Percentiles rank a stretch among this genome's conserved stretches.
Conservation (phyloP, 768 basidiomycete species). For the Suillus spraguei region DNA sequence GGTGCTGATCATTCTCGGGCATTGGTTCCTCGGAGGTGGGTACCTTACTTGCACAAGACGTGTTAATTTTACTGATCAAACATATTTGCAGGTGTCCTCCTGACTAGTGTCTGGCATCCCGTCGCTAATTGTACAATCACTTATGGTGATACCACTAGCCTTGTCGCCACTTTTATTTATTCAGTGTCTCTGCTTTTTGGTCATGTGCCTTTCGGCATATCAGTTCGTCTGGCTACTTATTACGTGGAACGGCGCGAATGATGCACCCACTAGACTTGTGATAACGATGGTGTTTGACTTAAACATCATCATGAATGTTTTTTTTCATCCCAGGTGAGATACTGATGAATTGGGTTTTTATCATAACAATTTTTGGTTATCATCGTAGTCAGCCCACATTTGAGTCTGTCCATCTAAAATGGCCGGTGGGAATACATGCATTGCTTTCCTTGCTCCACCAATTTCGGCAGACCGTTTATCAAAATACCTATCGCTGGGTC, state of each 20-base stretch:
- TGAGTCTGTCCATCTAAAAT: no score
- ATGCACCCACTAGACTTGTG: no score
- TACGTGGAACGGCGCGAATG: no score
- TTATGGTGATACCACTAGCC: conserved; percentile 59
- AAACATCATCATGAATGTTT: no score
- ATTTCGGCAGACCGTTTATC: no score
- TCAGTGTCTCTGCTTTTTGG: conserved; percentile 70
- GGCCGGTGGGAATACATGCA: no score
- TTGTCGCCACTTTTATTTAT: conserved; percentile 74
- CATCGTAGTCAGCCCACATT: no score
- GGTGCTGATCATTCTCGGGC: no score
- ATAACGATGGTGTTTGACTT: no score
- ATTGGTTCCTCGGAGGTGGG: no score
- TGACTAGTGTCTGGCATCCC: conserved; percentile 56
- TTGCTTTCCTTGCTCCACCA: no score
- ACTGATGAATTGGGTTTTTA: not conserved
- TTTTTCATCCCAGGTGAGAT: not conserved
- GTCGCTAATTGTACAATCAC: conserved; percentile 54
- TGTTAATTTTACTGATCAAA: not conserved
- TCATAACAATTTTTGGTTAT: not conserved
- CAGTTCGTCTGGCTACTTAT: conserved; percentile 49
- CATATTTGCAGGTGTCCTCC: conserved; percentile 48
- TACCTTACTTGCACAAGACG: not conserved
- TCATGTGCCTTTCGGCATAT: conserved; percentile 59
- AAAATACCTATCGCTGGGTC: no score